Evolutionary conservation across 495 filamentous ascomycete species (phyloP).

Genomic region (Choiromyces venosus): DNA sequence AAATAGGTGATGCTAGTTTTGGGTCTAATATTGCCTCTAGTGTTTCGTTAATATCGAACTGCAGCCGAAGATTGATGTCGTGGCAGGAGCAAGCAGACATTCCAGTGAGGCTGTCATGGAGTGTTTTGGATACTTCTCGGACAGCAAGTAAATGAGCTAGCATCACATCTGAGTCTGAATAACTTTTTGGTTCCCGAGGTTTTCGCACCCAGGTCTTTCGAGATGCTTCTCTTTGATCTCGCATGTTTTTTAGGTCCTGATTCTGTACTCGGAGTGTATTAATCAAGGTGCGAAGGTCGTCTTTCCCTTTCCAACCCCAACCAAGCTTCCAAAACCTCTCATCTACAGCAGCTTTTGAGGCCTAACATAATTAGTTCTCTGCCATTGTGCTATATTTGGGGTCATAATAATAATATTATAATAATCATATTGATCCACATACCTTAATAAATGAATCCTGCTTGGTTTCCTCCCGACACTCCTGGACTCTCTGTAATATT

Average conservation of each 20-base stretch:
- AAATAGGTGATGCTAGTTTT: background rate
- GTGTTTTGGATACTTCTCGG: slow-evolving; percentile 14
- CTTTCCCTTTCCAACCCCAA: background rate
- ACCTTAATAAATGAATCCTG: too few relatives aligned
- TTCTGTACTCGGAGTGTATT: slow-evolving; percentile 3
- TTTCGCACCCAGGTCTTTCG: background rate
- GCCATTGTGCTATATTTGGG: background rate
- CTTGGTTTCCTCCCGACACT: too few relatives aligned
- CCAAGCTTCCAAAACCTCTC: background rate
- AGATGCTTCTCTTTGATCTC: background rate
- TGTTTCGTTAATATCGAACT: background rate
- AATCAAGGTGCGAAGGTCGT: background rate
- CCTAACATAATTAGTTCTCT: background rate
- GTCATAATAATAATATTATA: too few relatives aligned
- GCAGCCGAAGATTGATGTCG: slow-evolving; percentile 13
- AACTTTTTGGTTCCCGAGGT: background rate
- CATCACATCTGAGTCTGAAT: background rate
- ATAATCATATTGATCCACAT: too few relatives aligned
- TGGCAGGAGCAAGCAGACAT: slow-evolving; percentile 12
- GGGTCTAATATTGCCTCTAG: background rate
- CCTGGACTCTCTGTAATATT: too few relatives aligned
- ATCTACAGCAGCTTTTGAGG: background rate
- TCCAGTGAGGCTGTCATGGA: slow-evolving; percentile 11
- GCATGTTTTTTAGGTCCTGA: background rate
- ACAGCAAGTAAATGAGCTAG: slow-evolving; percentile 4